phyloP scores from a whole-genome alignment of 2,329 filamentous ascomycete species.

The Aspergillus sp. region DNA sequence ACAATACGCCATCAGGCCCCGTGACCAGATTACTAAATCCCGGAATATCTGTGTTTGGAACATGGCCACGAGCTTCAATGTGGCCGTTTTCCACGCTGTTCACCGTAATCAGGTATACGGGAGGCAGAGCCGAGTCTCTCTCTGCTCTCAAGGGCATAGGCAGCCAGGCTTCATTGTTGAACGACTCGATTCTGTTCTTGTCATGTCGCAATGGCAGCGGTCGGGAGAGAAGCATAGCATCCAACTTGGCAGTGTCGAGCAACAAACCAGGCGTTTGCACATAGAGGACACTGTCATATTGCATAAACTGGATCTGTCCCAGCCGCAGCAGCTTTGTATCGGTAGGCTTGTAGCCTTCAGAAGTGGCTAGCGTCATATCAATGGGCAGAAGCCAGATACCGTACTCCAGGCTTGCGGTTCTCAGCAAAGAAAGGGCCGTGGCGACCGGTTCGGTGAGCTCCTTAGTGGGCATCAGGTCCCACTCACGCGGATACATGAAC shows the following conservation, averaged over 20 bases:
- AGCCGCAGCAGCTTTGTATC: conserved; percentile 41
- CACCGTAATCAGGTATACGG: conserved; percentile 41
- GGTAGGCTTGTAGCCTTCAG: conserved; percentile 35
- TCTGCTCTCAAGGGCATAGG: conserved; percentile 38
- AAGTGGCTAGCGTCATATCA: conserved; percentile 39
- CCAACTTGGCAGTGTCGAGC: conserved; percentile 40
- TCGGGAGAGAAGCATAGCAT: conserved; percentile 39
- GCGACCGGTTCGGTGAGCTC: conserved; percentile 29
- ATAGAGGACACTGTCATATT: conserved; percentile 48
- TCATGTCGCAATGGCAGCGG: conserved; percentile 38
- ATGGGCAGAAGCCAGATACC: conserved; percentile 45
- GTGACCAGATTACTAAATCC: conserved; percentile 37
- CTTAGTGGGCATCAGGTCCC: conserved; percentile 38
- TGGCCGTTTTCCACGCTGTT: conserved; percentile 36
- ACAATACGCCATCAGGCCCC: conserved; percentile 25
- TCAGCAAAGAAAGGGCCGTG: conserved; percentile 40
- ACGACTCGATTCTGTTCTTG: conserved; percentile 36
- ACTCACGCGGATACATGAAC: conserved; percentile 50
- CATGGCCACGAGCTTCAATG: conserved; percentile 41
- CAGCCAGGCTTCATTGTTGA: conserved; percentile 42
- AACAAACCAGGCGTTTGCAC: conserved; percentile 45
- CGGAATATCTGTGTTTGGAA: conserved; percentile 36
- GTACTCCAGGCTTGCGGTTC: conserved; percentile 41
- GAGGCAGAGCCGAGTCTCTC: conserved; percentile 33
- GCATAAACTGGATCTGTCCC: conserved; percentile 42